Evolutionary conservation across 1,284 basidiomycete genomes (phyloP), one percentile per base, ranked within the genome.

Genomic region (Pisolithus thermaeus): DNA sequence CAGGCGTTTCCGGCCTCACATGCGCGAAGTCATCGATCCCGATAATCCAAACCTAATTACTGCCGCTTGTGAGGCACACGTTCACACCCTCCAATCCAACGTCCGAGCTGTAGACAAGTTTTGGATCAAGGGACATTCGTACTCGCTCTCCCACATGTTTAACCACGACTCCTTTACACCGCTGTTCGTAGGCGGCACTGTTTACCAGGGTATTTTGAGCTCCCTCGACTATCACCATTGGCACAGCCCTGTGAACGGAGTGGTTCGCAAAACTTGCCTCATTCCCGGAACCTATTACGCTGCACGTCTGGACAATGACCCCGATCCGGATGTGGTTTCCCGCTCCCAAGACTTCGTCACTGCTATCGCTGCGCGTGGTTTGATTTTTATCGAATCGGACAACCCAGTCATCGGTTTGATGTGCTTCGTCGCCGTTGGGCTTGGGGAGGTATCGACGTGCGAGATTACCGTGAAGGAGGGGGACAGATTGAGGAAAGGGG

Each of bases 241-340:
- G 80, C 75, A 78, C 54, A 67, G 70, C 35, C 81, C 81, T 12
- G 71, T 83, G 6, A 67, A 70, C 20, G 81, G 81, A 1, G 72
- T 61, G 0, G 70, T 84, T 50, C 65, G 68, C 22, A 75, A 74
- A 50, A 66, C 70, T 1, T 69, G 69, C 7, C 52, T 71, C 6
- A 62, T 81, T 2, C 70, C 73, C 0, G 81, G 82, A 3, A 76
- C 78, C 0, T 83, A 83, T 63, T 83, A 71, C 52, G 75, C 74
- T 20, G 63, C 64, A n/a, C 68, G 62, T 2, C 66, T 73, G 8
- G 64, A 61, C 37, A 47, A 57, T 7, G 47, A 61, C 23, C 53
- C 54, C 0, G 59, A 58, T 38, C 43, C 52, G 9, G 61, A 63
- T 12, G 55, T 60, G n/a, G 27, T 63, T 22, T 62, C 61, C 27